Evolutionary conservation across 2,329 filamentous ascomycete species (phyloP).

Genomic region (Aureobasidium sp.): DNA sequence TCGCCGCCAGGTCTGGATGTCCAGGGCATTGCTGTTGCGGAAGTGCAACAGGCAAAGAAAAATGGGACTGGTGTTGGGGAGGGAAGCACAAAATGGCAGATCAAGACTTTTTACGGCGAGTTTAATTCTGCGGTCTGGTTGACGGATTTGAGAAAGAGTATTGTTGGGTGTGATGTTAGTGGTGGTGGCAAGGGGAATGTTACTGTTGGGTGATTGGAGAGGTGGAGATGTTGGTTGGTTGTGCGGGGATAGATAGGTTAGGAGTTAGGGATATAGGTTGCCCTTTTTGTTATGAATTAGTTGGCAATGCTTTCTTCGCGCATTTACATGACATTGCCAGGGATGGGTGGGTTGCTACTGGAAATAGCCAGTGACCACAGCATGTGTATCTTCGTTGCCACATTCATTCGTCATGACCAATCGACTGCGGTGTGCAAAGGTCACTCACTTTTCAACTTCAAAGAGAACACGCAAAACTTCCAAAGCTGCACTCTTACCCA

Average conservation of each 20-base stretch:
- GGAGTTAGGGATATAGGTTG: neutral
- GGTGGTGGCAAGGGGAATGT: neutral
- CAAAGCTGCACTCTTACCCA: too few species aligned
- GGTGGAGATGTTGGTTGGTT: neutral
- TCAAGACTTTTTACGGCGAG: slow-evolving; percentile 30
- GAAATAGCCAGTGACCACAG: neutral
- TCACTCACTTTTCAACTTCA: too few species aligned
- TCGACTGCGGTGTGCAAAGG: too few species aligned
- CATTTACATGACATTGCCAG: too few species aligned
- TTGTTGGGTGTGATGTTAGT: neutral
- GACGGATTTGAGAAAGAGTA: neutral
- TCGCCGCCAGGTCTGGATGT: slow-evolving; percentile 22
- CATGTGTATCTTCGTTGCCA: too few species aligned
- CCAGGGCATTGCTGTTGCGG: slow-evolving; percentile 18
- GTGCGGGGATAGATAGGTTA: neutral
- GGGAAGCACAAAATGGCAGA: slow-evolving; percentile 22
- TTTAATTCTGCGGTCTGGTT: slow-evolving; percentile 31
- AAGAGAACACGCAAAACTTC: too few species aligned
- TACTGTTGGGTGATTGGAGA: neutral
- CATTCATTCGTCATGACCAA: too few species aligned
- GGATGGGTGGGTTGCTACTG: neutral
- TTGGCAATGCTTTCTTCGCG: neutral
- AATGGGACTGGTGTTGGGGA: slow-evolving; percentile 1
- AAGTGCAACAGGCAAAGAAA: neutral
- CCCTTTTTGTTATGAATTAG: neutral